phyloP scores from a whole-genome alignment of 345 rosid species.

The Stellera chamaejasme region DNA sequence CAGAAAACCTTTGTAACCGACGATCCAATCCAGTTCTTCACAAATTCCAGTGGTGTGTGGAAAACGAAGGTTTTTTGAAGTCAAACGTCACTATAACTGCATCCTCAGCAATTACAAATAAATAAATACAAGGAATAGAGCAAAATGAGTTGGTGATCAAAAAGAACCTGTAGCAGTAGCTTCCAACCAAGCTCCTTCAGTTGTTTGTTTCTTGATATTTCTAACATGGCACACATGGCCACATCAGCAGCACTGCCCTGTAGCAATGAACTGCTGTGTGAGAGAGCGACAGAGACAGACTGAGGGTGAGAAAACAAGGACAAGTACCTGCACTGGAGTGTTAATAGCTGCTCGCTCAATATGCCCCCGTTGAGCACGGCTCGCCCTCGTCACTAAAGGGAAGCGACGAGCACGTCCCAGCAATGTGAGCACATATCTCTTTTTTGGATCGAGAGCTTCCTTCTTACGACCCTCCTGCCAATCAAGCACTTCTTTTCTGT shows the following conservation, averaged over 20 bases:
- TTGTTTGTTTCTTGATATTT: conserved; percentile 48
- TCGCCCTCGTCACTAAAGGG: conserved; percentile 28
- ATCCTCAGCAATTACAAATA: too few species aligned
- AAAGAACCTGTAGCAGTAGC: conserved; percentile 74
- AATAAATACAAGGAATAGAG: neutral
- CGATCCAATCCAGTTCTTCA: too few species aligned
- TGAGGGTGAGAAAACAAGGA: neutral
- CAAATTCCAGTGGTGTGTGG: too few species aligned
- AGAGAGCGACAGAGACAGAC: conserved; percentile 11
- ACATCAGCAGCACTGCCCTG: conserved; percentile 99
- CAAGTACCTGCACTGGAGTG: conserved; percentile 86
- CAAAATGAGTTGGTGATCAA: neutral
- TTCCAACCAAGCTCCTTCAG: conserved; percentile 83
- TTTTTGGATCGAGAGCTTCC: conserved; percentile 35
- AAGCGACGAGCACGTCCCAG: conserved; percentile 78
- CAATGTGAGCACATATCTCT: conserved; percentile 53
- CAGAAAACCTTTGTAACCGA: too few species aligned
- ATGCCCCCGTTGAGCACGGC: conserved; percentile 42
- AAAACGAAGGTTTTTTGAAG: too few species aligned
- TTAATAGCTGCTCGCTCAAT: conserved; percentile 90
- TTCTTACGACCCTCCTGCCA: conserved; percentile 77
- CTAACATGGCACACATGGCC: conserved; percentile 95
- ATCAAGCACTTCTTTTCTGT: conserved; percentile 70
- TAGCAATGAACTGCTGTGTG: conserved; percentile 8
- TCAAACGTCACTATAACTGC: too few species aligned